These are phyloP conservation scores for Coniochaeta hoffmannii DNA, from an alignment of 2,329 filamentous ascomycete genomes.

Conservation along the genomic window DNA sequence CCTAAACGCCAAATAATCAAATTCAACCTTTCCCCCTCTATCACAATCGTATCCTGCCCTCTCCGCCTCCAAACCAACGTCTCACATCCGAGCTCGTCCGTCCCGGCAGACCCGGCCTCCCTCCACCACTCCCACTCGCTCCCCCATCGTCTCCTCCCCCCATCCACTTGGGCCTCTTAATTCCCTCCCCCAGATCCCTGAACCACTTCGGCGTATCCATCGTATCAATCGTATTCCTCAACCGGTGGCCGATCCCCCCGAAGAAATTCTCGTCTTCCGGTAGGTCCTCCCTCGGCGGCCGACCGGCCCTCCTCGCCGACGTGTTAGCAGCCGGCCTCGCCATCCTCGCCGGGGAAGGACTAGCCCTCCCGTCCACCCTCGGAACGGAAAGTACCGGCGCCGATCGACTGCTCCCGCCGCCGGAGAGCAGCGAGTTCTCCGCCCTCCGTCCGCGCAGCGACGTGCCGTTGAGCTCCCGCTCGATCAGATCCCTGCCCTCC, in stretches of 20 bases:
- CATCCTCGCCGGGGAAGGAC: slow-evolving; percentile 31
- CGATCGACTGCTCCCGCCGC: slow-evolving; percentile 22
- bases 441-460: slow-evolving; percentile 40
- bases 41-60: slow-evolving; percentile 26
- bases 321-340: slow-evolving; percentile 19
- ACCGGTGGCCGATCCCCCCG: slow-evolving; percentile 70
- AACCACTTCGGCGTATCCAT: slow-evolving; percentile 79
- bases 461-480: slow-evolving; percentile 68
- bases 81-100: slow-evolving; percentile 35
- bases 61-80: slow-evolving; percentile 49
- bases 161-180: slow-evolving; percentile 80
- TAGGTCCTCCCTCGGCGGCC: slow-evolving; percentile 12
- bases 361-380: slow-evolving; percentile 25
- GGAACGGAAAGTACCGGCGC: slow-evolving; percentile 43
- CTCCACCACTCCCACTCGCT: slow-evolving; percentile 19
- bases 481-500: slow-evolving; percentile 84
- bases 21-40: background rate
- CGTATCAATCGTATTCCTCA: slow-evolving; percentile 87
- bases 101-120: slow-evolving; percentile 6
- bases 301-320: slow-evolving; percentile 19
- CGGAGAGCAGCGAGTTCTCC: slow-evolving; percentile 23
- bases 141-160: slow-evolving; percentile 44
- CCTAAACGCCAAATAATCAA: background rate
- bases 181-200: slow-evolving; percentile 57
- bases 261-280: slow-evolving; percentile 80